Conservation (phyloP, 352 stramenopile species). For the Globisporangium cederbergense region DNA sequence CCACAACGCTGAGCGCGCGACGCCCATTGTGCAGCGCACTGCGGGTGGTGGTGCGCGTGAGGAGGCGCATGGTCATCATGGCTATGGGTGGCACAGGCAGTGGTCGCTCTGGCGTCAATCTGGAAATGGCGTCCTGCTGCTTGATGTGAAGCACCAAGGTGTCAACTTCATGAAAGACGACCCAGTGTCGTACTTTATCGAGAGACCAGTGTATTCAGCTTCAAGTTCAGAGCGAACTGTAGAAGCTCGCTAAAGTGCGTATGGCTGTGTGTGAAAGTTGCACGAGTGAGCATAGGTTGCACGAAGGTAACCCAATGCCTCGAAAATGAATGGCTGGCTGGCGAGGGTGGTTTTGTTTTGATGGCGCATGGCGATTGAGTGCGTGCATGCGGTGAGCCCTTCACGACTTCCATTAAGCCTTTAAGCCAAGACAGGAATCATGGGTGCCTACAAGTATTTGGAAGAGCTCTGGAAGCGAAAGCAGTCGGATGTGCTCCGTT, state of each 20-base stretch:
- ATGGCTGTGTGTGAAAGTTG: background rate
- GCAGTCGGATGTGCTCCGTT: conserved; percentile 99
- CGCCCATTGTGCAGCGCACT: background rate
- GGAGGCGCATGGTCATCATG: conserved; percentile 15
- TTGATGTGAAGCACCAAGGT: conserved; percentile 8
- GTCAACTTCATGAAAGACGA: conserved; percentile 3
- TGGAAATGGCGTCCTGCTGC: conserved; percentile 8
- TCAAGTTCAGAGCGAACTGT: conserved; percentile 5
- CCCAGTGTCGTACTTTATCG: conserved; percentile 2
- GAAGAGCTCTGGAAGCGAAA: conserved; percentile 99
- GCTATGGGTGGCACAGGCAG: background rate
- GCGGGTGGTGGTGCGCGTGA: conserved; percentile 1
- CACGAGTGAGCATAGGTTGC: background rate
- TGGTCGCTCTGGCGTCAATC: background rate
- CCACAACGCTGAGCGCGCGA: conserved; percentile 18
- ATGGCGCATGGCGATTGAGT: background rate
- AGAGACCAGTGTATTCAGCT: background rate
- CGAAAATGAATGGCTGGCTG: conserved; percentile 20
- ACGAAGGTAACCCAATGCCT: background rate
- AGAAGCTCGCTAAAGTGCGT: background rate
- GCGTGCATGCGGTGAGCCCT: background rate
- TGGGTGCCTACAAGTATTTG: conserved; percentile 99
- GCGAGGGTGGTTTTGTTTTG: background rate
- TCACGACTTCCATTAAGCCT: conserved; percentile 24
- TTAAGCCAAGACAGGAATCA: conserved; percentile 69